Conservation (phyloP, 2,329 filamentous ascomycete species). For the Hypoxylon sp. region DNA sequence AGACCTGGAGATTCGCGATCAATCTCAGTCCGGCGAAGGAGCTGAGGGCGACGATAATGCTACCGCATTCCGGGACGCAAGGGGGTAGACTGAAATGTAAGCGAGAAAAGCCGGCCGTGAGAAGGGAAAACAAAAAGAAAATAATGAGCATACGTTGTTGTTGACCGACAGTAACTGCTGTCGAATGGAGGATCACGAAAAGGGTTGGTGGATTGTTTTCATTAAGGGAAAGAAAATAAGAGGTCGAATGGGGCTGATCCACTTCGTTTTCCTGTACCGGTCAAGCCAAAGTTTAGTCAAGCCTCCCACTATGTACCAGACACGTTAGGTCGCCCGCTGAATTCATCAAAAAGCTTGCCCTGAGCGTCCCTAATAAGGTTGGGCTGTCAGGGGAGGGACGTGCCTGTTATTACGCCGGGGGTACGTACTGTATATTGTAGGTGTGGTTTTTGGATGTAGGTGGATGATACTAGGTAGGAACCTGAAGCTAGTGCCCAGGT, state of each 20-base stretch:
- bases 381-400: constrained; percentile 25
- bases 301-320: constrained; percentile 23
- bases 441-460: no score
- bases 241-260: constrained; percentile 45
- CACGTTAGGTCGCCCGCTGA: constrained; percentile 24
- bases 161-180: constrained; percentile 43
- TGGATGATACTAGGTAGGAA: constrained; percentile 8
- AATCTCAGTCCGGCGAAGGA: constrained; percentile 73
- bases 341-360: constrained; percentile 19
- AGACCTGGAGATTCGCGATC: constrained; percentile 47
- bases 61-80: constrained; percentile 69
- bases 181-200: constrained; percentile 46
- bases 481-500: neutral
- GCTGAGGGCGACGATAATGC: constrained; percentile 68
- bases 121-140: constrained; percentile 21
- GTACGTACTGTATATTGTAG: constrained; percentile 14
- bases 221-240: constrained; percentile 49
- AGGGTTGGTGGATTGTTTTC: constrained; percentile 47
- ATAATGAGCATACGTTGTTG: constrained; percentile 18
- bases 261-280: constrained; percentile 37
- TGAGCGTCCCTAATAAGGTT: constrained; percentile 28
- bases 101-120: constrained; percentile 34
- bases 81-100: constrained; percentile 40
- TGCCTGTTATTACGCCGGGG: constrained; percentile 6
- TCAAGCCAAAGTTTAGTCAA: constrained; percentile 28